These are phyloP conservation scores for Ceratocystis smalleyi DNA, from an alignment of 2,329 filamentous ascomycete genomes.

Conservation along the genomic window DNA sequence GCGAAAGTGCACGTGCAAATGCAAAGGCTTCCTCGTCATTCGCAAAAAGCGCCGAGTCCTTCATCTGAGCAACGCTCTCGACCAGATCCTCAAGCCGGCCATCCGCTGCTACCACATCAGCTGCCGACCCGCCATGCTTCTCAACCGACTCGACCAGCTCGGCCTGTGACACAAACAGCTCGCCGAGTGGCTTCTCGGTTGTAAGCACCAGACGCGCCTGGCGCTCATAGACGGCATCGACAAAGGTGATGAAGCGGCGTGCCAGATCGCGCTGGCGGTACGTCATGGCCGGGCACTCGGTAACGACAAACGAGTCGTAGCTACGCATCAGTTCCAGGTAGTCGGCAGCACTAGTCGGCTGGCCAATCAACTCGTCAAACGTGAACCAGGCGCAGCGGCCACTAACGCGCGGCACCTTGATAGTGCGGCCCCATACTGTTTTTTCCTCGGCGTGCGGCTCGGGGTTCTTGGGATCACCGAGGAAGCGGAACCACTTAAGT, in stretches of 20 bases:
- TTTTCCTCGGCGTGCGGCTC: constrained; percentile 63
- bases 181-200: constrained; percentile 65
- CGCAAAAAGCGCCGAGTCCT: constrained; percentile 72
- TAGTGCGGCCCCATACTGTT: constrained; percentile 81
- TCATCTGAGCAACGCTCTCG: constrained; percentile 68
- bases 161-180: constrained; percentile 66
- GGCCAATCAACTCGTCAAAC: constrained; percentile 80
- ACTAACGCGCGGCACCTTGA: constrained; percentile 72
- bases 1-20: constrained; percentile 73
- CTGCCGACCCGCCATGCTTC: constrained; percentile 29
- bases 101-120: constrained; percentile 19
- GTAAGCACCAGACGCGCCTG: constrained; percentile 93
- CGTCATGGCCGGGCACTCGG: constrained; percentile 83
- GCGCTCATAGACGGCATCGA: constrained; percentile 86
- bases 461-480: constrained; percentile 68
- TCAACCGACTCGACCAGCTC: constrained; percentile 49
- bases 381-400: constrained; percentile 81
- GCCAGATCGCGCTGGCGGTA: constrained; percentile 74
- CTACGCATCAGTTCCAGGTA: constrained; percentile 81
- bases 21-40: constrained; percentile 95
- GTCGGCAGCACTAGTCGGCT: constrained; percentile 81
- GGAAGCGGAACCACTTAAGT: constrained; percentile 87
- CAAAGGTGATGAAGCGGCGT: constrained; percentile 88
- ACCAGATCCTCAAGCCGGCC: constrained; percentile 78
- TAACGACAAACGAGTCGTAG: constrained; percentile 87